A percentile compares a stretch with the other conserved stretches of the same genome.
These are phyloP conservation scores for Themeda triandra DNA, from an alignment of 176 grass and related monocot genomes.

Conservation along the genomic window DNA sequence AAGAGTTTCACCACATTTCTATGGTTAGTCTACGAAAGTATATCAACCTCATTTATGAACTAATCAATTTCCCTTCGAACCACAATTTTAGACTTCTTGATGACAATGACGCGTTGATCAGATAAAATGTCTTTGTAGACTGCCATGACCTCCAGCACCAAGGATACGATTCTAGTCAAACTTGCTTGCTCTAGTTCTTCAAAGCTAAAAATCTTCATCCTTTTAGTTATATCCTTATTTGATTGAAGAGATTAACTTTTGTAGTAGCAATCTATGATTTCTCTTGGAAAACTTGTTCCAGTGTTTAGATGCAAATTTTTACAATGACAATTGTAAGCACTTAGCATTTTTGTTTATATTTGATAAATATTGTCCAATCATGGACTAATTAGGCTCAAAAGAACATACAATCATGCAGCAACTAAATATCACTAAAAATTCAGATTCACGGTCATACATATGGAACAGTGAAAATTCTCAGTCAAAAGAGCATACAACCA, in stretches of 20 bases:
- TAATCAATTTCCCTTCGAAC: slow-evolving; percentile 42
- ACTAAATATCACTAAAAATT: no score
- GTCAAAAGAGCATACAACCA: no score
- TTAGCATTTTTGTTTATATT: no score
- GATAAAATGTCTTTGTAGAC: slow-evolving; percentile 43
- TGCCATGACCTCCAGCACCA: slow-evolving; percentile 34
- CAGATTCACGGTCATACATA: no score
- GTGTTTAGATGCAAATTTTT: no score
- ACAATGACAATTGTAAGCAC: no score
- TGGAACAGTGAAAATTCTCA: no score
- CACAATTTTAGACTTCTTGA: slow-evolving; percentile 46
- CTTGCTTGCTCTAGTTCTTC: slow-evolving; percentile 41
- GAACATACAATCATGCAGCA: no score
- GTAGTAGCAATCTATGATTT: slow-evolving; percentile 46
- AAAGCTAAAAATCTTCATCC: slow-evolving; percentile 39
- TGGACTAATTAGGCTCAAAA: no score
- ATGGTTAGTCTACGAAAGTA: slow-evolving; percentile 51
- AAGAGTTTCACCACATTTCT: slow-evolving; percentile 47
- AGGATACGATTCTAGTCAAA: slow-evolving; percentile 48
- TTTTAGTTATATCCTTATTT: slow-evolving; percentile 36
- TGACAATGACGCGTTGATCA: slow-evolving; percentile 41
- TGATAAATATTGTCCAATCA: no score
- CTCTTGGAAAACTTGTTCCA: slow-evolving; percentile 38
- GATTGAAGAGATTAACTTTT: slow-evolving; percentile 44
- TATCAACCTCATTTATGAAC: slow-evolving; percentile 58